Evolutionary conservation across 208 protist genomes (phyloP).

Genomic region (Trypanosoma melophagium): DNA sequence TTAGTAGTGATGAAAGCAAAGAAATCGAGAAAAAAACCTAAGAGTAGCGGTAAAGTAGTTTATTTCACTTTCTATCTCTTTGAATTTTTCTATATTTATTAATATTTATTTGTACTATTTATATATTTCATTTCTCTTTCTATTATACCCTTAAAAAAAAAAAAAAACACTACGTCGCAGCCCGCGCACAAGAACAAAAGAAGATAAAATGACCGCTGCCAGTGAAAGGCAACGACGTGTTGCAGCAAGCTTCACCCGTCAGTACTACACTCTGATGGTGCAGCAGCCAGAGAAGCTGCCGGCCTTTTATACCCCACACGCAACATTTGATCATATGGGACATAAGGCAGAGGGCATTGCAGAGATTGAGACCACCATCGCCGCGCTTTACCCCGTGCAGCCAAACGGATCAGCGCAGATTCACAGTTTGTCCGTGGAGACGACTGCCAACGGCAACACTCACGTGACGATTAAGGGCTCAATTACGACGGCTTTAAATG

Average conservation of each 20-base stretch:
- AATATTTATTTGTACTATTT: slow-evolving; percentile 2
- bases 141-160: slow-evolving; percentile 3
- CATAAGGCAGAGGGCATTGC: slow-evolving; percentile 29
- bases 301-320: slow-evolving; percentile 50
- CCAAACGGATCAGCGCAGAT: slow-evolving; percentile 34
- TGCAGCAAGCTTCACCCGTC: slow-evolving; percentile 61
- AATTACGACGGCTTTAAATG: slow-evolving; percentile 1
- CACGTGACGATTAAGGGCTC: slow-evolving; percentile 42
- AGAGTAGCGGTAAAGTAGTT: too few species aligned
- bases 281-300: slow-evolving; percentile 40
- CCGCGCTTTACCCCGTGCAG: slow-evolving; percentile 24
- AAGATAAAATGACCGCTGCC: slow-evolving; percentile 22
- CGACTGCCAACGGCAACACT: slow-evolving; percentile 35
- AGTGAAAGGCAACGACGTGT: slow-evolving; percentile 36
- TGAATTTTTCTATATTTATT: not conserved
- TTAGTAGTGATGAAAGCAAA: too few species aligned
- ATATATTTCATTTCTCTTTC: slow-evolving; percentile 13
- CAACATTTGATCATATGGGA: slow-evolving; percentile 44
- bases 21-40: too few species aligned
- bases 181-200: not conserved
- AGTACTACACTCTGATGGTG: slow-evolving; percentile 72
- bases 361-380: slow-evolving; percentile 37
- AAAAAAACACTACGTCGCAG: not conserved
- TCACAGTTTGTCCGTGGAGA: slow-evolving; percentile 29
- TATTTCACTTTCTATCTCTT: not conserved